These are phyloP conservation scores for Phytophthora cajani DNA, from an alignment of 352 stramenopile species.

Conservation along the genomic window DNA sequence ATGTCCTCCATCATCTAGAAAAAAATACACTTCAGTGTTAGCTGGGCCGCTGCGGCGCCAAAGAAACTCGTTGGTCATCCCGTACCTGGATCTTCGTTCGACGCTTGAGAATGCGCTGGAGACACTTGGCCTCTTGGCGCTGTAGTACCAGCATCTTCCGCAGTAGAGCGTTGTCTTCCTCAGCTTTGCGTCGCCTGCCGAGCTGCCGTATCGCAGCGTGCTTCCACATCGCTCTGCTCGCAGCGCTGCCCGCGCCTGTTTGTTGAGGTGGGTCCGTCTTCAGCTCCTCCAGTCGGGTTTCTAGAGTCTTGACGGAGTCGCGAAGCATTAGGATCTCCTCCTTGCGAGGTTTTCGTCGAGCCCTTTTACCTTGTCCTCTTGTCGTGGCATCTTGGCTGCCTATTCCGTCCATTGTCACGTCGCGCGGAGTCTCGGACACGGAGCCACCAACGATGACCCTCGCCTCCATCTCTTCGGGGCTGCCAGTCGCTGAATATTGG, in stretches of 20 bases:
- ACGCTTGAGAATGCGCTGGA: constrained; percentile 38
- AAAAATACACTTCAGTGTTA: neutral
- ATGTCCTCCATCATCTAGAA: constrained; percentile 22
- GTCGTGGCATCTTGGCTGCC: neutral
- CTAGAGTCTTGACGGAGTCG: constrained; percentile 6
- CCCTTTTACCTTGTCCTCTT: neutral
- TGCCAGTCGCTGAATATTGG: neutral
- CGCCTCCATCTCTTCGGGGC: neutral
- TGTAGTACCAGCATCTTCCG: constrained; percentile 34
- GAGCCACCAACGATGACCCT: neutral
- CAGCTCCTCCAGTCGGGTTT: constrained; percentile 16
- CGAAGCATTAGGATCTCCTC: constrained; percentile 12
- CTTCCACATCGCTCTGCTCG: constrained; percentile 25
- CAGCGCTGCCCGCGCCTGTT: neutral
- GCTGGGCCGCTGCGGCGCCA: neutral
- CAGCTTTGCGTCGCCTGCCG: constrained; percentile 15
- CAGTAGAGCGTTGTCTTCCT: constrained; percentile 34
- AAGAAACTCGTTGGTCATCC: too few species aligned
- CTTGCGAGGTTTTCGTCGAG: constrained; percentile 16
- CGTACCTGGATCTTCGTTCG: constrained; percentile 35
- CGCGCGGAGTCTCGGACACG: neutral
- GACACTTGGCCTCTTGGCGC: constrained; percentile 31
- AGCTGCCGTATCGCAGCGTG: constrained; percentile 27
- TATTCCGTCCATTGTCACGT: neutral
- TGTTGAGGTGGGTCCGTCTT: neutral